Conservation (phyloP, 2,329 filamentous ascomycete species). For the Fusarium sarcochroum region DNA sequence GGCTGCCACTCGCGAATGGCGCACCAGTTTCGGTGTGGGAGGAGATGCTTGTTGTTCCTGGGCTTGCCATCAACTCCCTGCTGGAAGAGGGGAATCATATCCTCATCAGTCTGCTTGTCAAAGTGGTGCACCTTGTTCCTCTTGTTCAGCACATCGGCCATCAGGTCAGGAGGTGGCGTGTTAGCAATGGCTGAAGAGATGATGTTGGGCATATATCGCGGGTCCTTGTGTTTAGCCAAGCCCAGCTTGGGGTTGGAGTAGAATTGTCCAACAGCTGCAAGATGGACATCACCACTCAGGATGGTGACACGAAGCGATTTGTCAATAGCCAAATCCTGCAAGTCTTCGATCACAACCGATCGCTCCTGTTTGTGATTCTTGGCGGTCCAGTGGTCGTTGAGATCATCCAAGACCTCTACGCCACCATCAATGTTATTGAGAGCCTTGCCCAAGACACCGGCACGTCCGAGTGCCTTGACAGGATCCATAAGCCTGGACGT, state of each 20-base stretch:
- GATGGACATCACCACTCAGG: slow-evolving; percentile 92
- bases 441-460: slow-evolving; percentile 83
- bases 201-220: slow-evolving; percentile 96
- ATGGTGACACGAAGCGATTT: slow-evolving; percentile 94
- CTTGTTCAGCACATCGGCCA: slow-evolving; percentile 94
- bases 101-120: slow-evolving; percentile 86
- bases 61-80: slow-evolving; percentile 90
- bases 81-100: slow-evolving; percentile 94
- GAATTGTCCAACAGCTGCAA: slow-evolving; percentile 93
- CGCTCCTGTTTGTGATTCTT: slow-evolving; percentile 94
- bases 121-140: slow-evolving; percentile 86
- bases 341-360: slow-evolving; percentile 86
- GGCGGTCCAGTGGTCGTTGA: slow-evolving; percentile 98
- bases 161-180: slow-evolving; percentile 85
- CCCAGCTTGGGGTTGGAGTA: slow-evolving; percentile 88
- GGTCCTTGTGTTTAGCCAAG: slow-evolving; percentile 89
- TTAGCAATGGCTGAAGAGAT: slow-evolving; percentile 96
- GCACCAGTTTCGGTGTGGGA: slow-evolving; percentile 96
- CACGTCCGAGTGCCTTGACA: slow-evolving; percentile 87
- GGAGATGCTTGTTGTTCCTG: slow-evolving; percentile 89
- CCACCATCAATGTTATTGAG: slow-evolving; percentile 93
- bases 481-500: slow-evolving; percentile 90
- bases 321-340: slow-evolving; percentile 93
- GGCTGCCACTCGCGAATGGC: slow-evolving; percentile 89
- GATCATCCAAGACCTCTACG: slow-evolving; percentile 90